Evolutionary conservation across 1,284 basidiomycete genomes (phyloP), one percentile per base, ranked within the genome.

Genomic region (Tranzscheliella williamsii): DNA sequence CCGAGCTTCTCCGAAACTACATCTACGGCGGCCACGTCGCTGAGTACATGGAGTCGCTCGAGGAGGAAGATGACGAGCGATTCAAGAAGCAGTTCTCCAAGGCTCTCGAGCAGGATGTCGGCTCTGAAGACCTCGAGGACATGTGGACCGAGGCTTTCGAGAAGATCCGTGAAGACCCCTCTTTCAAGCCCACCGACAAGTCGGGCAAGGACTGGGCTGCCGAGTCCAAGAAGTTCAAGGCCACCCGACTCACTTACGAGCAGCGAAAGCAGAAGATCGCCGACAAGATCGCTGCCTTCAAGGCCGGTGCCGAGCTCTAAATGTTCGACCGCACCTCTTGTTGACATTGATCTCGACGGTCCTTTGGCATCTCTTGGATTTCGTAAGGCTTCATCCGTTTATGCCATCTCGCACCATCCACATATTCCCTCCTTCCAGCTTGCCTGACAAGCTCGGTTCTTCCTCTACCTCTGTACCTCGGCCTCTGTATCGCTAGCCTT

Each of bases 51-150:
- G 91, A 98, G 83, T 89, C 87, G 41, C 84, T 98, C 54, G 95
- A 99, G 83, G 95, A 99, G 85, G 95, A 99, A 83, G 95, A 99
- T 79, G 95, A 97, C 78, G 94, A 97, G 82, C 85, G 92, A 24
- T 97, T 97, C 86, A 96, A 96, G 86, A 97, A 94, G 84, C 94
- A 97, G 79, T 97, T 97, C 82, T 78, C 94, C 12, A 85, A 86
- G 29, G 97, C 97, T 82, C 90, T 99, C 65, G 91, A 89, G 38
- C 91, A 95, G 79, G 95, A 89, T 70, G 81, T 99, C 70, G 91
- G 91, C 57, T 94, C 91, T 3, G 95, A 94, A 69, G 94, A 98
- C 78, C 91, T 98, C 4, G 92, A 98, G 81, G 95, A 97, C 79
- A 88, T 98, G 70, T 97, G 89, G 83, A 85, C 85, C 47, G 87